These are phyloP conservation scores for Phragmites australis DNA, from an alignment of 176 grass and related monocot species.

Conservation along the genomic window DNA sequence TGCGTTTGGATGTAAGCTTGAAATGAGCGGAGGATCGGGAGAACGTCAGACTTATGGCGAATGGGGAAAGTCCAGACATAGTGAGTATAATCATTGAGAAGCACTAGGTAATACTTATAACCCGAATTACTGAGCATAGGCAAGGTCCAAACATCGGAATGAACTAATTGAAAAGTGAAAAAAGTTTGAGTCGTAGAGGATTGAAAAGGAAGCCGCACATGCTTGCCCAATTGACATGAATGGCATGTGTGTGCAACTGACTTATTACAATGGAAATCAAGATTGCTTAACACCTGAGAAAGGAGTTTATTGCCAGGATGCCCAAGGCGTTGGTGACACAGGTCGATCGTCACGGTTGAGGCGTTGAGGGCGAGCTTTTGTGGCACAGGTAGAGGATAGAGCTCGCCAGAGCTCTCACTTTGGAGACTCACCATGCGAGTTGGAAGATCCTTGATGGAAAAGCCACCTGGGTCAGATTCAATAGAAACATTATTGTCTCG, in stretches of 20 bases:
- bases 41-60: not conserved
- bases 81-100: not conserved
- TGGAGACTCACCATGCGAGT: not conserved
- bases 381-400: not conserved
- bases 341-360: fast-evolving
- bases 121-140: not conserved
- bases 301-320: fast-evolving
- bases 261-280: not conserved
- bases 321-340: not conserved
- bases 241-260: not conserved
- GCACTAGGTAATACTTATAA: fast-evolving
- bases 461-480: not conserved
- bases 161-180: not conserved
- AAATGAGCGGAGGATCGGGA: fast-evolving
- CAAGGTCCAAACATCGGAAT: not conserved
- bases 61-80: not conserved
- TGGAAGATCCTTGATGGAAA: not conserved
- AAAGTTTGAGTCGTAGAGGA: fast-evolving
- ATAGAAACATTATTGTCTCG: not conserved
- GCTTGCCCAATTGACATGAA: not conserved
- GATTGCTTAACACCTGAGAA: fast-evolving
- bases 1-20: fast-evolving
- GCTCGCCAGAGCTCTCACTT: not conserved
- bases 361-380: not conserved
- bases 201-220: fast-evolving